Conservation (phyloP, 345 rosid genomes). For the Hibiscus trionum region DNA sequence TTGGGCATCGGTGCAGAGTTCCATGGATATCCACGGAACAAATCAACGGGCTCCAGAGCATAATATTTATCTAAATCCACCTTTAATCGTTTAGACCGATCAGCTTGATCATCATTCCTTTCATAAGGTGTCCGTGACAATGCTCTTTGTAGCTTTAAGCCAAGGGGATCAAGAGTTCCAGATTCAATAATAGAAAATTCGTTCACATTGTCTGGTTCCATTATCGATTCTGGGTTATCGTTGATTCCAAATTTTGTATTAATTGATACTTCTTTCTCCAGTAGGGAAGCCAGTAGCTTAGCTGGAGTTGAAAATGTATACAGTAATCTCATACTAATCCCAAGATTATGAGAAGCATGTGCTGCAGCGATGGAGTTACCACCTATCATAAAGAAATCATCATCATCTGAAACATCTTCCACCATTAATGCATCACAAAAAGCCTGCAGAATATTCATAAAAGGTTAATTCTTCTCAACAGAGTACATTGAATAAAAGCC, state of each 20-base stretch:
- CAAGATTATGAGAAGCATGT: constrained; percentile 67
- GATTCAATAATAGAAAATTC: constrained; percentile 22
- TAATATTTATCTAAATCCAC: constrained; percentile 23
- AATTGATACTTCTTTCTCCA: constrained; percentile 27
- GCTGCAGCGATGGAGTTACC: constrained; percentile 92
- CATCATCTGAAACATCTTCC: constrained; percentile 56
- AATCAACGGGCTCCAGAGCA: constrained; percentile 15
- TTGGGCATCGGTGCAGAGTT: constrained; percentile 23
- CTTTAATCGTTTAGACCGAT: constrained; percentile 44
- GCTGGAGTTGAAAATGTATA: constrained; percentile 66
- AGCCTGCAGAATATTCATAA: constrained; percentile 44
- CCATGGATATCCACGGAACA: constrained; percentile 30
- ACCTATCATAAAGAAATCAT: constrained; percentile 78
- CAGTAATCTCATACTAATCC: constrained; percentile 72
- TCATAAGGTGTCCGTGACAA: constrained; percentile 15
- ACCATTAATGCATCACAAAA: constrained; percentile 64
- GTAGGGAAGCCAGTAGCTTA: constrained; percentile 47
- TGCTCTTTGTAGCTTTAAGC: constrained; percentile 19
- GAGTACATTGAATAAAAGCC: not conserved
- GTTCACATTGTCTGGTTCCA: constrained; percentile 23
- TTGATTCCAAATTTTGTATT: constrained; percentile 21
- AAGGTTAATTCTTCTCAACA: not conserved
- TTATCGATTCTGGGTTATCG: constrained; percentile 21
- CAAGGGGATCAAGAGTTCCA: constrained; percentile 14
- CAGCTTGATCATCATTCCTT: constrained; percentile 18